These are phyloP conservation scores for Isochrysis galbana DNA, from an alignment of 78 protist genomes.

Conservation along the genomic window DNA sequence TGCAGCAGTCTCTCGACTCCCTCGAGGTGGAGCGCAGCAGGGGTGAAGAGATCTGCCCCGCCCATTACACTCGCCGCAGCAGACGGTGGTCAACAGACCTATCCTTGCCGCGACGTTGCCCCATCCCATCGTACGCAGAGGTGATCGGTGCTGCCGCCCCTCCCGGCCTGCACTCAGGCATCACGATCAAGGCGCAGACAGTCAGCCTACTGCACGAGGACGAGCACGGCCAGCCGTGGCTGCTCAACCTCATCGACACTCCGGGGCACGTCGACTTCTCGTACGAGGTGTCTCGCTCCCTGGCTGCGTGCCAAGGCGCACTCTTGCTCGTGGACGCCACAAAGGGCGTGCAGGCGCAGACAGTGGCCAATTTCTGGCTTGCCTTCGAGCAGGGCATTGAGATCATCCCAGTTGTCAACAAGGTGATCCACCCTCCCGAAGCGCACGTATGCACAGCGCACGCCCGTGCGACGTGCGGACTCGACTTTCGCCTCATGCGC, in stretches of 20 bases:
- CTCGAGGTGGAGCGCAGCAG: slow-evolving; percentile 78
- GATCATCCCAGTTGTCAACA: slow-evolving; percentile 87
- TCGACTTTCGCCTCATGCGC: too few relatives aligned
- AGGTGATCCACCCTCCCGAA: too few relatives aligned
- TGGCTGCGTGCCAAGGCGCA: slow-evolving; percentile 84
- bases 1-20: slow-evolving; percentile 59
- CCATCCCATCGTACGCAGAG: too few relatives aligned
- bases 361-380: slow-evolving; percentile 75
- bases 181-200: slow-evolving; percentile 85
- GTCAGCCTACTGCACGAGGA: slow-evolving; percentile 48
- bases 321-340: slow-evolving; percentile 77
- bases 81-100: too few relatives aligned
- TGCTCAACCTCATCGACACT: slow-evolving; percentile 86
- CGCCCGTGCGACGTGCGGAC: too few relatives aligned
- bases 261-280: slow-evolving; percentile 91
- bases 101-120: too few relatives aligned
- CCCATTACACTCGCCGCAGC: too few relatives aligned
- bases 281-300: slow-evolving; percentile 76
- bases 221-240: slow-evolving; percentile 43
- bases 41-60: too few relatives aligned
- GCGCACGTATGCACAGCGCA: neutral
- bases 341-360: slow-evolving; percentile 82
- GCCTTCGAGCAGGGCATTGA: slow-evolving; percentile 52
- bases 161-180: too few relatives aligned
- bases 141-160: too few relatives aligned